phyloP scores from a whole-genome alignment of 2,329 filamentous ascomycete genomes.

The Trichoderma atrobrunneum region DNA sequence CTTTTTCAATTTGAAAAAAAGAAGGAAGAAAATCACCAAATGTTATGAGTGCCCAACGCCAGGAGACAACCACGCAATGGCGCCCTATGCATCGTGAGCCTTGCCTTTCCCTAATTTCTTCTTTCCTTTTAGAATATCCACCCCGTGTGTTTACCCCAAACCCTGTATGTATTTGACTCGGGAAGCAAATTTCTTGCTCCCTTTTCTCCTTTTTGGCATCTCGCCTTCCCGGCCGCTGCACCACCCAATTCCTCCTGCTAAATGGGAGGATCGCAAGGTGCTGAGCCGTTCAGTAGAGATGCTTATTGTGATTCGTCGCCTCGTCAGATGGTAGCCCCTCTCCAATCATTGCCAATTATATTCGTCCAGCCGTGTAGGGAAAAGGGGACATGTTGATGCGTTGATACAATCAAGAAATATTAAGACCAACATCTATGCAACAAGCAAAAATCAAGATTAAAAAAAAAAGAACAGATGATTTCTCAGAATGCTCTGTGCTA shows the following conservation, averaged over 20 bases:
- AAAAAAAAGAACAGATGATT: constrained; percentile 12
- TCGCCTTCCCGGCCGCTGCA: neutral
- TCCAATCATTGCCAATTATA: constrained; percentile 13
- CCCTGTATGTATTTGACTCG: constrained; percentile 1
- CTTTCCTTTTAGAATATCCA: constrained; percentile 9
- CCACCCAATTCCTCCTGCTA: neutral
- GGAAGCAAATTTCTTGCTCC: neutral
- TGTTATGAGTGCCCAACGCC: constrained; percentile 22
- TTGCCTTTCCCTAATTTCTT: constrained; percentile 16
- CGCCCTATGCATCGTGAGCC: constrained; percentile 19
- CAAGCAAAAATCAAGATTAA: constrained; percentile 17
- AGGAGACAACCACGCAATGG: constrained; percentile 18
- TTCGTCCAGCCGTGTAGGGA: constrained; percentile 13
- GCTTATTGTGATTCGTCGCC: constrained; percentile 14
- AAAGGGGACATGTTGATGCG: neutral
- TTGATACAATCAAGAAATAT: constrained; percentile 18
- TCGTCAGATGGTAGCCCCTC: constrained; percentile 12
- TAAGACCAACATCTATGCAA: constrained; percentile 19
- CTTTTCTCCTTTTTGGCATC: neutral
- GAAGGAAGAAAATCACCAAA: neutral
- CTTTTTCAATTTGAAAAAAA: neutral
- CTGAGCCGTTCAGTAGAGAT: neutral
- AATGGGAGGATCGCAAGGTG: neutral
- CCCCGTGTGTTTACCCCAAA: constrained; percentile 7
- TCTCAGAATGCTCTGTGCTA: constrained; percentile 17